Percentiles rank a stretch among this genome's conserved stretches.
These are phyloP conservation scores for Coemansia furcata DNA, from an alignment of 192 early-diverging fungal species.

Conservation along the genomic window DNA sequence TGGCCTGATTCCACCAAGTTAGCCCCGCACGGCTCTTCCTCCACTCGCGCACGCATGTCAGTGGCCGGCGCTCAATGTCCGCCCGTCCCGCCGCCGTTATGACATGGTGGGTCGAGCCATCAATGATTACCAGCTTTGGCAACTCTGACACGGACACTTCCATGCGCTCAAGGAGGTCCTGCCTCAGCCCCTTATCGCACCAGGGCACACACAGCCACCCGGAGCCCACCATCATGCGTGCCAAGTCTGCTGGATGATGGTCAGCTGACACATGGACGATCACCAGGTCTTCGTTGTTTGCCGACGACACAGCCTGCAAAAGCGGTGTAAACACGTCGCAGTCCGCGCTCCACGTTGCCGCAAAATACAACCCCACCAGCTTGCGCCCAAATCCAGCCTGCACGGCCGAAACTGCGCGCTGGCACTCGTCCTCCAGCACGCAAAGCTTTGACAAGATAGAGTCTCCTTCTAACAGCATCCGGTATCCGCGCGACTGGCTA, in stretches of 20 bases:
- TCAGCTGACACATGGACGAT: slow-evolving; percentile 44
- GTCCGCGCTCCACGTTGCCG: slow-evolving; percentile 50
- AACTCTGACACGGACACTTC: slow-evolving; percentile 29
- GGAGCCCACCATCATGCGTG: slow-evolving; percentile 35
- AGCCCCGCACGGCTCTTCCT: slow-evolving; percentile 32
- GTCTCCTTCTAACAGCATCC: slow-evolving; percentile 41
- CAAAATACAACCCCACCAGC: slow-evolving; percentile 44
- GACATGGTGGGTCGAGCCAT: slow-evolving; percentile 42
- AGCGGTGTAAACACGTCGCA: slow-evolving; percentile 49
- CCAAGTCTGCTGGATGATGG: slow-evolving; percentile 49
- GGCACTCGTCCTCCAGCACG: slow-evolving; percentile 42
- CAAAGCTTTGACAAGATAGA: slow-evolving; percentile 36
- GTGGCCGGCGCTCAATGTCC: slow-evolving; percentile 36
- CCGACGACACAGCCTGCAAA: slow-evolving; percentile 28
- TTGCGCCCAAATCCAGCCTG: slow-evolving; percentile 29
- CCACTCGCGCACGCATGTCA: slow-evolving; percentile 51
- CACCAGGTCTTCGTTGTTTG: slow-evolving; percentile 28
- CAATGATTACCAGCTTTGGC: slow-evolving; percentile 37
- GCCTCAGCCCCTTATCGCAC: slow-evolving; percentile 35
- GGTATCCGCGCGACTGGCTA: slow-evolving; percentile 44
- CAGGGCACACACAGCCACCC: slow-evolving; percentile 49
- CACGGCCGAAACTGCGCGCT: slow-evolving; percentile 26
- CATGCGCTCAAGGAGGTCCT: slow-evolving; percentile 37
- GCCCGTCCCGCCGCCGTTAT: slow-evolving; percentile 14
- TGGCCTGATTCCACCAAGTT: slow-evolving; percentile 43